These are phyloP conservation scores for Paulownia fortunei DNA, from an alignment of 257 asterid species.

Conservation along the genomic window DNA sequence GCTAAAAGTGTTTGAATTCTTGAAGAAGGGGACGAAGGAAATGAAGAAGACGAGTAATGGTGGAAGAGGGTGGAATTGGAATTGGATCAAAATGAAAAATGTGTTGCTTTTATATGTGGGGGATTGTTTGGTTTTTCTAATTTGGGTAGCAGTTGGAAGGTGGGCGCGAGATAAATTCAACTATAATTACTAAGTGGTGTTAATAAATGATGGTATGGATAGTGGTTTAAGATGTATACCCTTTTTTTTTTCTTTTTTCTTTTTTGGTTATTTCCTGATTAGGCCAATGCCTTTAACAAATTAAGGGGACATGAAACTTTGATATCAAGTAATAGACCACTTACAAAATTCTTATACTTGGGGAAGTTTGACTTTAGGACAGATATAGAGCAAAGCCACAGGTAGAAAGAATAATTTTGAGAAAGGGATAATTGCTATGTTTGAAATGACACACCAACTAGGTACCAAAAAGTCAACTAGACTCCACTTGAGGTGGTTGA, in stretches of 20 bases:
- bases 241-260: too few relatives aligned
- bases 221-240: background rate
- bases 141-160: constrained; percentile 32
- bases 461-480: constrained; percentile 19
- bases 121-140: background rate
- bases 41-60: background rate
- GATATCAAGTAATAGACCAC: background rate
- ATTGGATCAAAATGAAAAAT: background rate
- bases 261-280: background rate
- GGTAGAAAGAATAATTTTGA: background rate
- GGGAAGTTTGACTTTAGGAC: background rate
- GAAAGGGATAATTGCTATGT: background rate
- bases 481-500: constrained; percentile 14
- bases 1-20: background rate
- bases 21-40: background rate
- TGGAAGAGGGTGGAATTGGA: background rate
- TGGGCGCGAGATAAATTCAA: constrained; percentile 13
- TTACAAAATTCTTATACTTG: too few relatives aligned
- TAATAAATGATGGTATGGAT: constrained; percentile 19
- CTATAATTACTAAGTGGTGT: background rate
- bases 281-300: background rate
- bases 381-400: background rate
- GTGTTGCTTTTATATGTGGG: background rate
- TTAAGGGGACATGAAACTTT: background rate
- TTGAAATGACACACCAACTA: background rate